These are phyloP conservation scores for Udeniomyces megalosporus DNA, from an alignment of 768 basidiomycete species.

Conservation along the genomic window DNA sequence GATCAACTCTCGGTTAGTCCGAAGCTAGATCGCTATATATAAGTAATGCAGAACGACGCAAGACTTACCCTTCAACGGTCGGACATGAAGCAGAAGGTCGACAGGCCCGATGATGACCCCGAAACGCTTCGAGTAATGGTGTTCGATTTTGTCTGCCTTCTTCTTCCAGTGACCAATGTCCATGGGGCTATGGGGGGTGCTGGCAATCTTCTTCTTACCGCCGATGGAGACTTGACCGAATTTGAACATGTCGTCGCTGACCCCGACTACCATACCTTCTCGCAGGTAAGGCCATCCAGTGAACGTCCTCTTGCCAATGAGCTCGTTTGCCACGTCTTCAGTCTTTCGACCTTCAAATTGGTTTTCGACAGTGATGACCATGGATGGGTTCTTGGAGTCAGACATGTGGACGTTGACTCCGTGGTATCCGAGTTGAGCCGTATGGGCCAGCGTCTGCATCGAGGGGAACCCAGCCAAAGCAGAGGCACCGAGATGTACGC, in stretches of 20 bases:
- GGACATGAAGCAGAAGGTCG: slow-evolving; percentile 69
- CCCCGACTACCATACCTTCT: slow-evolving; percentile 70
- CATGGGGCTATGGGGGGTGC: slow-evolving; percentile 55
- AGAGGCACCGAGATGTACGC: slow-evolving; percentile 65
- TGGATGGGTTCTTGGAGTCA: slow-evolving; percentile 81
- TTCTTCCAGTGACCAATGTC: slow-evolving; percentile 59
- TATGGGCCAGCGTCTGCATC: slow-evolving; percentile 69
- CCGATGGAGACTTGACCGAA: slow-evolving; percentile 42
- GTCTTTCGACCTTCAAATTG: slow-evolving; percentile 41
- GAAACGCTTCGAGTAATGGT: slow-evolving; percentile 69
- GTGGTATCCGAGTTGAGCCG: slow-evolving; percentile 60
- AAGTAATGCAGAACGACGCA: neutral
- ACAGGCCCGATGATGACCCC: slow-evolving; percentile 72
- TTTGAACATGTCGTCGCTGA: slow-evolving; percentile 73
- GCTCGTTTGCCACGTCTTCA: slow-evolving; percentile 54
- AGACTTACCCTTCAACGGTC: slow-evolving; percentile 63
- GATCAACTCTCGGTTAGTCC: too few relatives aligned
- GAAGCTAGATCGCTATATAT: neutral
- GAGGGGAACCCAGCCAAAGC: slow-evolving; percentile 95
- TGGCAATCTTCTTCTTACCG: slow-evolving; percentile 34
- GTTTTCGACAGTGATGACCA: slow-evolving; percentile 62
- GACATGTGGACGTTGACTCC: slow-evolving; percentile 83
- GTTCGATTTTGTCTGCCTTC: slow-evolving; percentile 67
- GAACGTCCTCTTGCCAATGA: slow-evolving; percentile 63
- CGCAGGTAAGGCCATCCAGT: slow-evolving; percentile 88